Evolutionary conservation across 805 yeast genomes (phyloP), one percentile per base, ranked within the genome.

Genomic region (Wickerhamomyces ciferrii): DNA sequence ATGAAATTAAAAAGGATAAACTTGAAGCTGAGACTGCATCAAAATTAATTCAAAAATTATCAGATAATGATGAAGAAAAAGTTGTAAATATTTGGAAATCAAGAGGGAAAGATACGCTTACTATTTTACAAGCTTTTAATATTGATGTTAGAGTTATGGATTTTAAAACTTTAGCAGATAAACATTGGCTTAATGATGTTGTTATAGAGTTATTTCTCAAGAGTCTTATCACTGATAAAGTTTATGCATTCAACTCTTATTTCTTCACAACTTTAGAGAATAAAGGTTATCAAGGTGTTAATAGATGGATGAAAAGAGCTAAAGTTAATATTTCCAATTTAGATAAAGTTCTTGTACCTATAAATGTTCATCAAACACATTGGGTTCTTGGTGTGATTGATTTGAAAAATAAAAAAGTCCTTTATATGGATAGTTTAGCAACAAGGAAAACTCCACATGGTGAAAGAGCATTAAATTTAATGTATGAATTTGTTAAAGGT

Each of bases 301-400:
- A 78, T 24, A 71, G 88, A 52, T 89, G 97, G 97, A 83, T 94
- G 51, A 85, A 81, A 55, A 75, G 92, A 43, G 81, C 85, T 47
- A 83, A 84, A 54, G 74, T 79, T 44, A 76, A 83, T 51, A 81
- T 92, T 8, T 72, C 79, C 4, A 73, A 76, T 39, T 69, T 86
- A 53, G 84, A 84, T 40, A 70, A 77, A 49, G 73, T 94, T 11
- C 73, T 92, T 50, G 82, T 87, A 10, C 99, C 99, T 0, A 83
- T 94, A n/a, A 94, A 94, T 57, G 70, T 86, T 21, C 75, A 78
- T 66, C 80, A 82, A 46, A 78, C 91, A 1, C 99, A 94, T 65
- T 94, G 99, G 99, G 94, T 96, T 2, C 67, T 90, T 25, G 90
- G 92, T 0, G 84, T 84, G 36, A 73, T 92, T 20, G 83, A 94